Evolutionary conservation across 2,329 filamentous ascomycete species (phyloP).

Genomic region (Aspergillus neoniger): DNA sequence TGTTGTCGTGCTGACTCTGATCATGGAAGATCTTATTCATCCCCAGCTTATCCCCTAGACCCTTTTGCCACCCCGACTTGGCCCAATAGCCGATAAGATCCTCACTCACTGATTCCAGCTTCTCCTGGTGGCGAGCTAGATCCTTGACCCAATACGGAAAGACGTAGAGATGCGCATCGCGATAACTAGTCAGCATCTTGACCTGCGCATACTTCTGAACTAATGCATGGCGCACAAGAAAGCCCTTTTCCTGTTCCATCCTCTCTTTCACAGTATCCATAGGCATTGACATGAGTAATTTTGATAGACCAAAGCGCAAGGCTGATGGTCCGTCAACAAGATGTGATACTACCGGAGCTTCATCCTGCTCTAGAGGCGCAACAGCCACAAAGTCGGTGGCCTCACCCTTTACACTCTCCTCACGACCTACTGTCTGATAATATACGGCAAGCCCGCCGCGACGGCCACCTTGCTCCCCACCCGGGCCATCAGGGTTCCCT

Average conservation of each 20-base stretch:
- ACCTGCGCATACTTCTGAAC: slow-evolving; percentile 73
- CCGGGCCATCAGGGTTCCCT: slow-evolving; percentile 52
- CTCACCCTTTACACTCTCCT: slow-evolving; percentile 78
- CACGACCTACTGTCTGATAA: slow-evolving; percentile 77
- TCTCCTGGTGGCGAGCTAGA: slow-evolving; percentile 76
- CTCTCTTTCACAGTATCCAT: slow-evolving; percentile 87
- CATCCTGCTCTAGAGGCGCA: slow-evolving; percentile 61
- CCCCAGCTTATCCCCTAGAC: slow-evolving; percentile 75
- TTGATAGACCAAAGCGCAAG: slow-evolving; percentile 68
- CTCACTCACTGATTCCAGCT: slow-evolving; percentile 83
- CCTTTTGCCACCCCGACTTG: slow-evolving; percentile 87
- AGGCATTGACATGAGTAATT: slow-evolving; percentile 80
- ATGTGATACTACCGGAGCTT: slow-evolving; percentile 56
- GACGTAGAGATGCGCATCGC: slow-evolving; percentile 93
- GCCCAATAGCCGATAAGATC: slow-evolving; percentile 95
- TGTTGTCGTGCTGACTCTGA: slow-evolving; percentile 39
- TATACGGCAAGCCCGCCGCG: slow-evolving; percentile 85
- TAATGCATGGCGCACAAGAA: slow-evolving; percentile 72
- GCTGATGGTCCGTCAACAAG: slow-evolving; percentile 58
- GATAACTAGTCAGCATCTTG: slow-evolving; percentile 77
- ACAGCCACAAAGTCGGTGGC: slow-evolving; percentile 91
- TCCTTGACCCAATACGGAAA: slow-evolving; percentile 90
- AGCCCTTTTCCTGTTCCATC: slow-evolving; percentile 68
- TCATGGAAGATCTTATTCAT: slow-evolving; percentile 65
- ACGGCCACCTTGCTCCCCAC: slow-evolving; percentile 59